phyloP scores from a whole-genome alignment of 2,329 filamentous ascomycete species.

The Aspergillus pseudonomiae region DNA sequence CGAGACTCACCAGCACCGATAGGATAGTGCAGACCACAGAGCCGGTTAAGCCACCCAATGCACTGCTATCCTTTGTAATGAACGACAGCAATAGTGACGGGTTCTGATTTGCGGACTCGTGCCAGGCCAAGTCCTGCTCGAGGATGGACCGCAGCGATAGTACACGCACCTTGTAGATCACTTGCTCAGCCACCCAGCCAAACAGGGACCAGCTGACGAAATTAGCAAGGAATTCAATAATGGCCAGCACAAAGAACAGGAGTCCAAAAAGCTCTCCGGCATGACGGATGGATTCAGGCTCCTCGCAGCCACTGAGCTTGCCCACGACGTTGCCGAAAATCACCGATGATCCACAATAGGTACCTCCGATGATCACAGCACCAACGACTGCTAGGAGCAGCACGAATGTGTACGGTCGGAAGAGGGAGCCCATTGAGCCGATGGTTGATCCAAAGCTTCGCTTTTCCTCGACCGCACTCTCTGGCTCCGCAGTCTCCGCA shows the following conservation, averaged over 20 bases:
- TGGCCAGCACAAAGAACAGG: slow-evolving; percentile 63
- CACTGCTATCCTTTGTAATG: slow-evolving; percentile 70
- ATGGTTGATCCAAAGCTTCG: slow-evolving; percentile 31
- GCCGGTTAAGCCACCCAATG: slow-evolving; percentile 69
- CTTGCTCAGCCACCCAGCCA: slow-evolving; percentile 63
- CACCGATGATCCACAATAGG: slow-evolving; percentile 61
- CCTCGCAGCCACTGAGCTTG: slow-evolving; percentile 57
- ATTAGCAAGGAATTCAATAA: slow-evolving; percentile 64
- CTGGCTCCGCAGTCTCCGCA: slow-evolving; percentile 17
- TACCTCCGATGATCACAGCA: slow-evolving; percentile 57
- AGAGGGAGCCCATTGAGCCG: slow-evolving; percentile 14
- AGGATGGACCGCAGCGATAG: slow-evolving; percentile 67
- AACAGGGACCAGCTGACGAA: slow-evolving; percentile 62
- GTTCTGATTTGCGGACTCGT: slow-evolving; percentile 65
- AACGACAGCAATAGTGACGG: slow-evolving; percentile 65
- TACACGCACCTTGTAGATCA: slow-evolving; percentile 66
- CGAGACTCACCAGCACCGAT: slow-evolving; percentile 68
- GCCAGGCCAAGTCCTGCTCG: slow-evolving; percentile 70
- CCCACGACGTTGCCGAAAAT: slow-evolving; percentile 65
- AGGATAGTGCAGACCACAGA: slow-evolving; percentile 71
- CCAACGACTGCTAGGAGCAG: slow-evolving; percentile 55
- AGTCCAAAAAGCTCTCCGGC: slow-evolving; percentile 58
- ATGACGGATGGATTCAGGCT: slow-evolving; percentile 57
- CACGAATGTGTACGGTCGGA: slow-evolving; percentile 45
- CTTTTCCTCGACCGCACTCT: slow-evolving; percentile 18